phyloP scores from a whole-genome alignment of 2,329 filamentous ascomycete species.

The Tetracladium maxilliforme region DNA sequence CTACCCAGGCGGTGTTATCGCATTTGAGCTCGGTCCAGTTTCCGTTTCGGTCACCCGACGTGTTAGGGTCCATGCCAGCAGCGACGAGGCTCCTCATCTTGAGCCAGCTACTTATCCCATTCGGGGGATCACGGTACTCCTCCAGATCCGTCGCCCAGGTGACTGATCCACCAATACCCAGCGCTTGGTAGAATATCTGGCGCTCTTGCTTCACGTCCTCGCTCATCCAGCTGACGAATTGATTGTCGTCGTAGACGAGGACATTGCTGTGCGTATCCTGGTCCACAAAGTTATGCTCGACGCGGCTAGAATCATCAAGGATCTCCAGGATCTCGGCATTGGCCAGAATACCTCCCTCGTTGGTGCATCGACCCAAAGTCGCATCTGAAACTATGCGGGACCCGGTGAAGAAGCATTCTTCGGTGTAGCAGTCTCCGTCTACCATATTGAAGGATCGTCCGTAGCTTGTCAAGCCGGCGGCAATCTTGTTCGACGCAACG shows the following conservation, averaged over 20 bases:
- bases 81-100: constrained; percentile 2
- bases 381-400: constrained; percentile 7
- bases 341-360: constrained; percentile 15
- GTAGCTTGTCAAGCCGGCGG: constrained; percentile 16
- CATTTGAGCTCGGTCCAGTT: constrained; percentile 13
- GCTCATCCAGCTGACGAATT: constrained; percentile 14
- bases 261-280: constrained; percentile 7
- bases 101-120: constrained; percentile 1
- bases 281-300: constrained; percentile 3
- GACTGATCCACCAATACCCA: constrained; percentile 13
- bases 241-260: constrained; percentile 10
- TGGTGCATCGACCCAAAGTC: constrained; percentile 12
- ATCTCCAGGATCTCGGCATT: constrained; percentile 14
- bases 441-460: constrained; percentile 18
- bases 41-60: constrained; percentile 6
- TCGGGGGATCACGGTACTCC: background rate
- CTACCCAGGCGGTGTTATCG: constrained; percentile 2
- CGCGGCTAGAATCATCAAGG: too few relatives aligned
- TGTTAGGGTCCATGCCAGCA: constrained; percentile 6
- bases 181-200: constrained; percentile 5
- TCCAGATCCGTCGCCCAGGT: constrained; percentile 19
- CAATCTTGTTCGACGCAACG: constrained; percentile 14
- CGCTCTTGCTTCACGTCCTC: constrained; percentile 9
- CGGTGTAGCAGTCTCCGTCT: constrained; percentile 10
- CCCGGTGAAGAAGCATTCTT: constrained; percentile 12